Base-by-base conservation (phyloP, 2,329 filamentous ascomycete species). In the Coleophoma crateriformis region DNA sequence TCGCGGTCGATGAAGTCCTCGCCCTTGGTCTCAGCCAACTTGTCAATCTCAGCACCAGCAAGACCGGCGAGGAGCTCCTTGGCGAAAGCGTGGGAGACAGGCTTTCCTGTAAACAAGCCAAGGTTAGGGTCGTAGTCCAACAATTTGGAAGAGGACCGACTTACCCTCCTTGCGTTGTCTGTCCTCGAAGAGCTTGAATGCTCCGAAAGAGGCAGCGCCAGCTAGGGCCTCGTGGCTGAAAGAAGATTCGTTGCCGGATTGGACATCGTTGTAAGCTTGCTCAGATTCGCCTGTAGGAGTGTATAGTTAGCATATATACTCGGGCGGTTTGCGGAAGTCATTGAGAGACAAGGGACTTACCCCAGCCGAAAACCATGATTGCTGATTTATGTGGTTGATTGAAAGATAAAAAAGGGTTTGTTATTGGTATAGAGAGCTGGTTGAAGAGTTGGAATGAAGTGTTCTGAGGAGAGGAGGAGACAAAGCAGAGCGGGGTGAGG, bases 181-280 rank as follows among this genome's bases (percentile, higher is more conserved):
- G 67, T 90, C 84, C 71, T 91, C 87, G 61, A 84, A 91, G 19
- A 84, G 73, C 76, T 90, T 90, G 79, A 92, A 87, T 61, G 83
- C 88, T 56, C 81, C 84, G 65, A 92, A 92, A 54, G 85, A 82
- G 50, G 87, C 88, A 50, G 82, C 88, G 54, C 87, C 87, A 56
- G 84, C 87, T 49, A 91, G 66, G 44, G 88, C 64, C 72, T 94
- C 87, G 70, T 92, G 88, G 58, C 79, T 78, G 63, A 88, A 71
- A 64, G 78, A 78, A 60, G 77, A 74, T 69, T 88, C 71, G 71
- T 88, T 53, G 47, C 56, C 11, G 38, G 68, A 59, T 61, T 77
- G 71, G 52, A 72, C 61, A 57, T 73, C 58, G 53, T 77, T 67
- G 57, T 71, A 73, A n/a, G 68, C 61, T 17, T 70, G 55, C 53